Evolutionary conservation across 106 monocot species (phyloP), one percentile per base, ranked within the genome.

Genomic region (Iris macrosiphon): DNA sequence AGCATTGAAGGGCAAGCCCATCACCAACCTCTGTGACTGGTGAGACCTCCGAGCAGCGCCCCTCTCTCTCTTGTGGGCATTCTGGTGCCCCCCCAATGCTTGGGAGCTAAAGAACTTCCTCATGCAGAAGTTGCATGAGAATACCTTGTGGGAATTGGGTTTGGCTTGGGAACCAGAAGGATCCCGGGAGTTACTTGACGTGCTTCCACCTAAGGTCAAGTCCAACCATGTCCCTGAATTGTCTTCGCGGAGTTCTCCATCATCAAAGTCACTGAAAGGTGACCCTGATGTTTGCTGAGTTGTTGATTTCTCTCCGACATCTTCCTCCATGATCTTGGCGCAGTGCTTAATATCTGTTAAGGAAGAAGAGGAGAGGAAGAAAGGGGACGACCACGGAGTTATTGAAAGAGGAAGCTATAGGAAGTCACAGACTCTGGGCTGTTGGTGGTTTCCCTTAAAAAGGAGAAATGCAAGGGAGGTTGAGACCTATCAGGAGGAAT

Each of bases 101-200:
- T 88, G 88, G 7, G 83, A 88, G 63, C 83, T 88, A 59, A 63
- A 79, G 72, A 88, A 88, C 51, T 88, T 88, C 39, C 82, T 75
- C 79, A 60, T 56, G 75, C 88, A 88, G 70, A 88, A 88, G 70
- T 88, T 83, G 63, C 88, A 88, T 16, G 88, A 79, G 57, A 83
- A 88, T 39, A 81, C 46, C 65, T 88, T 83, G n/a, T 55, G 45
- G 4, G 80, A 54, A 28, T 63, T 19, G 2, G 47, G 18, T 9
- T 47, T 65, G 33, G 23, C 22, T 7, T 14, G 21, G 31, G 67
- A 17, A 14, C 45, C 62, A 6, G 71, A 62, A 44, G 39, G 63
- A 13, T 46, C 40, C 15, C 26, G 33, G 8, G 31, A 49, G 31
- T 28, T 32, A 31, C 62, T 33, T 44, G 67, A 63, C 24, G 7